These are phyloP conservation scores for Pichia occidentalis DNA, from an alignment of 805 yeast species.

Conservation along the genomic window DNA sequence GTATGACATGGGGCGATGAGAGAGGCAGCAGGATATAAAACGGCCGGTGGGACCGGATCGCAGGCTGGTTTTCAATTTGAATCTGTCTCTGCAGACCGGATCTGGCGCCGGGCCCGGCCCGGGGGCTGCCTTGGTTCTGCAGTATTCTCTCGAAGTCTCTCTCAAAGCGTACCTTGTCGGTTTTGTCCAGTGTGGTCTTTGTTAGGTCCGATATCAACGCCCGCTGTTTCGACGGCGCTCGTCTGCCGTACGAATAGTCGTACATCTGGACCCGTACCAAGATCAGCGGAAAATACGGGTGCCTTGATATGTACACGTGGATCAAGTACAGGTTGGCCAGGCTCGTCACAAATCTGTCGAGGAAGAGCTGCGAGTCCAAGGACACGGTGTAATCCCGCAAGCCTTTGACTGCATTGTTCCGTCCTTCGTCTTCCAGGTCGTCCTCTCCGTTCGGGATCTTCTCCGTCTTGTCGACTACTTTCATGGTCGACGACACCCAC, in stretches of 20 bases:
- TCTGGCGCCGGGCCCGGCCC: background rate
- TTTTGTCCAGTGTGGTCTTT: constrained; percentile 1
- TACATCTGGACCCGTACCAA: constrained; percentile 64
- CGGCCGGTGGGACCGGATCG: constrained; percentile 44
- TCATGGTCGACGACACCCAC: constrained; percentile 46
- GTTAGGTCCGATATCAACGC: constrained; percentile 5
- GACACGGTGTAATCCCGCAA: constrained; percentile 29
- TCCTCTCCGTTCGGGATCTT: constrained; percentile 12
- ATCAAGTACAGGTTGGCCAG: constrained; percentile 48
- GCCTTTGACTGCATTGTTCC: constrained; percentile 17
- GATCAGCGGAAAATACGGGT: constrained; percentile 54
- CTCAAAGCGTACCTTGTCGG: constrained; percentile 12
- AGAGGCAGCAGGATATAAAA: constrained; percentile 60
- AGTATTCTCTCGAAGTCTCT: constrained; percentile 7
- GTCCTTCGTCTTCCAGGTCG: constrained; percentile 1
- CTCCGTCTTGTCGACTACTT: constrained; percentile 23
- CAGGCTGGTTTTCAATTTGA: constrained; percentile 11
- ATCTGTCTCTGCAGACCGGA: constrained; percentile 5
- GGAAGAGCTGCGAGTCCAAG: constrained; percentile 46
- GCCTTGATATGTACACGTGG: constrained; percentile 62
- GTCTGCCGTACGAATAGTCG: constrained; percentile 34
- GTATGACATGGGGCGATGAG: constrained; percentile 61
- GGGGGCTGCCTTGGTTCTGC: constrained; percentile 16
- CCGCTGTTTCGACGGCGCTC: background rate
- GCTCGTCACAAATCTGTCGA: constrained; percentile 40